Evolutionary conservation across 169 alveolate species (phyloP).

Genomic region (Cryptosporidium ryanae): DNA sequence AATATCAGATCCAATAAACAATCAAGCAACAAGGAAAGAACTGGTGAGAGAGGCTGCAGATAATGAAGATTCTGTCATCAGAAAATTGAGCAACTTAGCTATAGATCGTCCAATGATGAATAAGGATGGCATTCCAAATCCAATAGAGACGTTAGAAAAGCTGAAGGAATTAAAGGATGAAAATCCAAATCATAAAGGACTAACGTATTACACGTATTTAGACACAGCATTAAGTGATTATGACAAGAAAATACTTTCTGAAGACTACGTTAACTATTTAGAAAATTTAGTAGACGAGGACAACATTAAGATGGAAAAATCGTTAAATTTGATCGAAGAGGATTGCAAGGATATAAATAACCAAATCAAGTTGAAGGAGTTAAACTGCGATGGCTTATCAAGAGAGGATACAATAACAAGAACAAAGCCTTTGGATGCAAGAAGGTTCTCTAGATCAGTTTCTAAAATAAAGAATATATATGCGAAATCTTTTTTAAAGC

Average conservation of each 20-base stretch:
- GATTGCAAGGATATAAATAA: conserved; percentile 41
- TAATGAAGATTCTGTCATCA: conserved; percentile 37
- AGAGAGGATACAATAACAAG: background rate
- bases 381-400: conserved; percentile 20
- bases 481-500: conserved; percentile 48
- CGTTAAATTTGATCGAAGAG: conserved; percentile 16
- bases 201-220: conserved; percentile 20
- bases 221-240: conserved; percentile 34
- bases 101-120: conserved; percentile 55
- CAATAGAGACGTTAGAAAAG: conserved; percentile 22
- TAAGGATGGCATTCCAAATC: conserved; percentile 27
- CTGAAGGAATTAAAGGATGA: conserved; percentile 4
- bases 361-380: conserved; percentile 40
- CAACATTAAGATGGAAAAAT: background rate
- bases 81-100: conserved; percentile 12
- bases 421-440: conserved; percentile 36
- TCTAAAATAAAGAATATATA: conserved; percentile 32
- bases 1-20: conserved; percentile 37
- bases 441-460: conserved; percentile 27
- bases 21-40: background rate
- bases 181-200: conserved; percentile 4
- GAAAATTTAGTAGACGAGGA: conserved; percentile 27
- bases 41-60: conserved; percentile 29
- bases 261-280: conserved; percentile 10
- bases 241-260: conserved; percentile 37